phyloP scores from a whole-genome alignment of 345 rosid species.

The Eucalyptus caleyi region DNA sequence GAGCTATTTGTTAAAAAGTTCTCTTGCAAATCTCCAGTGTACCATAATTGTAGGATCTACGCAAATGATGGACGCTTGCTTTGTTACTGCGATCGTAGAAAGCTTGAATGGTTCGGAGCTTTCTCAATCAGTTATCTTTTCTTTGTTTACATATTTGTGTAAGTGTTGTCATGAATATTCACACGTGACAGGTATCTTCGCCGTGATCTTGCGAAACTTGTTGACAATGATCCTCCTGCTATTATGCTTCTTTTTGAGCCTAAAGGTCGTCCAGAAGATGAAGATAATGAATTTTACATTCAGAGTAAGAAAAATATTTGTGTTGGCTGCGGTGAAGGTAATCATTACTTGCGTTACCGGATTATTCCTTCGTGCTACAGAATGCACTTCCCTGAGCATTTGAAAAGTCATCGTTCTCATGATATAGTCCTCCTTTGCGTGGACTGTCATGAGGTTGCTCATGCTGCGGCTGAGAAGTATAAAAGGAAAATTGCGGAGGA shows the following conservation, averaged over 20 bases:
- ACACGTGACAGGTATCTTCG: conserved; percentile 47
- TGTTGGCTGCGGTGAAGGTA: conserved; percentile 93
- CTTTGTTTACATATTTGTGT: neutral
- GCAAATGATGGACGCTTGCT: conserved; percentile 89
- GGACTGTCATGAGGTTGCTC: conserved; percentile 95
- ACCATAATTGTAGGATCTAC: conserved; percentile 90
- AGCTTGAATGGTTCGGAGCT: conserved; percentile 75
- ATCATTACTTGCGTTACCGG: conserved; percentile 86
- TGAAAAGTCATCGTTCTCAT: conserved; percentile 98
- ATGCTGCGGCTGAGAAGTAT: conserved; percentile 93
- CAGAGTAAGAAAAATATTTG: conserved; percentile 92
- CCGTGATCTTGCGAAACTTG: conserved; percentile 71
- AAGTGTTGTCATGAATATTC: neutral
- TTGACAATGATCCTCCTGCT: conserved; percentile 75
- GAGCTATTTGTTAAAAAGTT: conserved; percentile 78
- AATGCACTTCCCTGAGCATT: conserved; percentile 93
- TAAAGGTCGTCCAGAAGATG: conserved; percentile 97
- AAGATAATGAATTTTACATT: conserved; percentile 88
- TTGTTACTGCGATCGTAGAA: conserved; percentile 85
- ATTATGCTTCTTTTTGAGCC: conserved; percentile 93
- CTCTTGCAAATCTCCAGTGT: conserved; percentile 96
- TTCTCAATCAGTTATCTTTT: neutral
- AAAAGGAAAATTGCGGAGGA: conserved; percentile 64
- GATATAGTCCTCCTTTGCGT: conserved; percentile 94
- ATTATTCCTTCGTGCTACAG: conserved; percentile 95